Evolutionary conservation across 2,329 filamentous ascomycete species (phyloP), one percentile per base, ranked within the genome.

Genomic region (Paraphoma sp.): DNA sequence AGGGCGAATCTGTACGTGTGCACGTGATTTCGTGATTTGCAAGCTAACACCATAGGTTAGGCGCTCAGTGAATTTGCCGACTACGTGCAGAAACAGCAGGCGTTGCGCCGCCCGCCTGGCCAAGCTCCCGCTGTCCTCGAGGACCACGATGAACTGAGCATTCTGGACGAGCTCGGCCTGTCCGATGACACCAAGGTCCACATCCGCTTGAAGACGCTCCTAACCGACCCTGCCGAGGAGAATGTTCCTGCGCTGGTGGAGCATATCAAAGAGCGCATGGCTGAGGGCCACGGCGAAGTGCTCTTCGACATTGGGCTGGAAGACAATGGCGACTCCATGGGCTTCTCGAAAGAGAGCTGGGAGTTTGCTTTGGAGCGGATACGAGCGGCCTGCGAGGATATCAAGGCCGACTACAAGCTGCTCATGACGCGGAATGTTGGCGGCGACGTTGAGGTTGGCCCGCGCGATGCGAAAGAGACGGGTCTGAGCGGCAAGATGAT

Each of bases 41-140:
- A 12, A 8, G 17, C 41, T 49, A 16, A 51, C 28, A 53, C 53
- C 54, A 17, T 8, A 31, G 2, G 53, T 59, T 23, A 88, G 86
- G 93, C 94, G 11, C 84, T 99, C 53, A 95, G 91, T 81, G 95
- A 98, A 69, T 99, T 99, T 75, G 93, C 93, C 76, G 95, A 99
- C 71, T 98, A 97, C 71, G 95, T 97, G 64, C 93, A 98, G 77
- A 90, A 93, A 75, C 93, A 98, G 76, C 95, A 98, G 77, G 88
- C 88, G 12, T 79, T 89, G 48, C 88, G 90, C 45, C 78, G 78
- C 42, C 74, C 76, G 41, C 75, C 80, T 14, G 70, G 75, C 53
- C 67, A 75, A 30, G 73, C 48, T 50, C 65, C 54, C 60, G 73
- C 75, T 41, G 72, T 68, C 31, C 69, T 72, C 51, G 86, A 91